Evolutionary conservation across 805 yeast species (phyloP), one percentile per base, ranked within the genome.

Genomic region (Zygoascus biomembranicola): DNA sequence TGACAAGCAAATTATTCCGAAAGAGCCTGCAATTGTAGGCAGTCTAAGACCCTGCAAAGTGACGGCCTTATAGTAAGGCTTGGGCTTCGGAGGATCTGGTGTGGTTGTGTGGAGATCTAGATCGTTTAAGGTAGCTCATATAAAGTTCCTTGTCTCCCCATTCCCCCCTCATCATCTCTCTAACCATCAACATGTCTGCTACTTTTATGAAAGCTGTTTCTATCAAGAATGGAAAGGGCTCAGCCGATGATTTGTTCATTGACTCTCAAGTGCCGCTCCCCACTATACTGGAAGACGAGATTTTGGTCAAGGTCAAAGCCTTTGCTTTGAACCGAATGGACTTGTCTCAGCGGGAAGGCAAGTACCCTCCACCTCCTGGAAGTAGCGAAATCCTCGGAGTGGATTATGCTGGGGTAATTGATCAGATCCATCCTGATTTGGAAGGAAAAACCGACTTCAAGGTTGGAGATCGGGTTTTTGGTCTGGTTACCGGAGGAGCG

Each of bases 261-360:
- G 64, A 56, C 37, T 60, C 49, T 16, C 50, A 55, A 13, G 59
- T 50, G 9, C 57, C 62, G 8, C 52, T 44, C 0, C 70, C 68
- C 2, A 43, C 35, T 13, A 54, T 60, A 11, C 48, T 49, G 9
- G 53, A 54, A 16, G 64, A 61, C 42, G 55, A 66, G 52, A 71
- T 61, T 1, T 58, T 69, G 20, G 68, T 70, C 10, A 57, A 57
- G 44, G 70, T 71, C 3, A 43, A 53, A 10, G 66, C 66, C 23
- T 67, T 70, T 54, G 73, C 72, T 2, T 53, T 72, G 26, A 69
- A 69, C 49, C 61, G 66, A 14, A 64, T 69, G 61, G 75, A 71
- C 55, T 47, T 67, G 5, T 19, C 58, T 20, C 71, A 68, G 51
- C 61, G 70, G 8, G 49, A 55, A 9, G 67, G 67, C 16, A 8